These are phyloP conservation scores for Globisporangium nagaii DNA, from an alignment of 352 stramenopile genomes.

Conservation along the genomic window DNA sequence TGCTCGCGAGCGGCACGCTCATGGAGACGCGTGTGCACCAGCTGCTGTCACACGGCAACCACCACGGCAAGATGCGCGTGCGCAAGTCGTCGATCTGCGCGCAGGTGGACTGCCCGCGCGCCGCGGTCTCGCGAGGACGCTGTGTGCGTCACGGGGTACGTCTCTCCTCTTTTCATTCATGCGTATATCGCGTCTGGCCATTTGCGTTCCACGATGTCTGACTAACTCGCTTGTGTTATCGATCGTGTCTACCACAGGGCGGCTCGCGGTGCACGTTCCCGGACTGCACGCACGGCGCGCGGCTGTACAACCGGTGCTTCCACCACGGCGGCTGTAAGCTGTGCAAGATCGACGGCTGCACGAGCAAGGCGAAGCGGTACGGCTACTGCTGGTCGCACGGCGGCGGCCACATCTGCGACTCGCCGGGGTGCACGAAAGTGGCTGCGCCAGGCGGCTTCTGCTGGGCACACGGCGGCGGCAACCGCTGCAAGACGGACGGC, in stretches of 20 bases:
- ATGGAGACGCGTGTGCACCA: slow-evolving; percentile 56
- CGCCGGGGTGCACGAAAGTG: slow-evolving; percentile 47
- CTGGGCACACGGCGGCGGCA: slow-evolving; percentile 63
- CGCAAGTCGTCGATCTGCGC: slow-evolving; percentile 59
- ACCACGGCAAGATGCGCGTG: slow-evolving; percentile 68
- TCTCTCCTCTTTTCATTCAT: not conserved
- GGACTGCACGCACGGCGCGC: slow-evolving; percentile 51
- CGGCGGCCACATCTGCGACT: slow-evolving; percentile 57
- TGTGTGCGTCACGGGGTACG: slow-evolving; percentile 45
- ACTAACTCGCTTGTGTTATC: not conserved
- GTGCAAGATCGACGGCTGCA: slow-evolving; percentile 58
- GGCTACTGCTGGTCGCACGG: slow-evolving; percentile 70
- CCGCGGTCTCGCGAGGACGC: slow-evolving; percentile 43
- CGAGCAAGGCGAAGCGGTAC: slow-evolving; percentile 65
- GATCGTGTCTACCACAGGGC: slow-evolving; percentile 16
- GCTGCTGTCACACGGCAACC: slow-evolving; percentile 43
- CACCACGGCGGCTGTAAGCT: slow-evolving; percentile 62
- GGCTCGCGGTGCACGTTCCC: slow-evolving; percentile 53
- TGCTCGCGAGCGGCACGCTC: slow-evolving; percentile 42
- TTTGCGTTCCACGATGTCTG: no score
- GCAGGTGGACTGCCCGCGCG: slow-evolving; percentile 41
- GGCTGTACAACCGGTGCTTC: slow-evolving; percentile 62
- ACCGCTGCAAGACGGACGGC: slow-evolving; percentile 58
- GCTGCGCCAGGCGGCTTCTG: slow-evolving; percentile 63
- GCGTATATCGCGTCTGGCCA: no score